Base-by-base conservation (phyloP, 176 grass and related monocot species). In the Chrysopogon serrulatus region DNA sequence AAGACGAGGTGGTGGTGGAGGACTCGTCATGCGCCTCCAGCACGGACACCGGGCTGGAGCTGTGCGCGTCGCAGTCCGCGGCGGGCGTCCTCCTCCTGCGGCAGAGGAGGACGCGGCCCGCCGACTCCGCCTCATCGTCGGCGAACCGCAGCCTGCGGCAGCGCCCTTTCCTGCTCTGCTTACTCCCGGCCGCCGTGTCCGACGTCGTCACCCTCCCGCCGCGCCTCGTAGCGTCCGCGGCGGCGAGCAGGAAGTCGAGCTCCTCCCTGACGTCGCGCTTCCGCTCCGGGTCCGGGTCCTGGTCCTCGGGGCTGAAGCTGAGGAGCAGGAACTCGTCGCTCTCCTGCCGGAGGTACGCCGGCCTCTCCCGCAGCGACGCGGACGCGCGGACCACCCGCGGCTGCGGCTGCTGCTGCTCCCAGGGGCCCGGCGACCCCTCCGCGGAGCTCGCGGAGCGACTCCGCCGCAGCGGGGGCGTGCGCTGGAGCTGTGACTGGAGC, bases 31-130 rank as follows among this genome's bases (percentile, higher is more conserved):
- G 72, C 19, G 34, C 65, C 44, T 91, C 71, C 39, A 98, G 75
- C 67, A 98, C 95, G n/a, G 95, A 95, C 84, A 95, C 92, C 56
- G 95, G 95, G 81, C 95, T 98, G 2, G 90, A 85, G 71, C 77
- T 59, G 51, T 81, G 60, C 80, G 37, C 31, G 37, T 26, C 80
- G 63, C 77, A 85, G 15, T 71, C 83, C 16, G 26, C 5, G 12
- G 54, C 63, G 6, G 35, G 10, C 54, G 24, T 26, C 26, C 41
- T 78, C 61, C 62, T 76, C 59, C 26, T 62, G 12, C 59, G 59
- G 26, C 14, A 10, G n/a, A 23, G 1, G 26, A 61, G 0, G 24
- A 30, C 26, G 53, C 42, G 68, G 19, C 72, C 24, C 15, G 42
- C 30, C 13, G 71, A 64, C 4, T 32, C 53, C 2, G 69, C 56